phyloP scores from a whole-genome alignment of 805 yeast species.

The Tetrapisispora arboricola region DNA sequence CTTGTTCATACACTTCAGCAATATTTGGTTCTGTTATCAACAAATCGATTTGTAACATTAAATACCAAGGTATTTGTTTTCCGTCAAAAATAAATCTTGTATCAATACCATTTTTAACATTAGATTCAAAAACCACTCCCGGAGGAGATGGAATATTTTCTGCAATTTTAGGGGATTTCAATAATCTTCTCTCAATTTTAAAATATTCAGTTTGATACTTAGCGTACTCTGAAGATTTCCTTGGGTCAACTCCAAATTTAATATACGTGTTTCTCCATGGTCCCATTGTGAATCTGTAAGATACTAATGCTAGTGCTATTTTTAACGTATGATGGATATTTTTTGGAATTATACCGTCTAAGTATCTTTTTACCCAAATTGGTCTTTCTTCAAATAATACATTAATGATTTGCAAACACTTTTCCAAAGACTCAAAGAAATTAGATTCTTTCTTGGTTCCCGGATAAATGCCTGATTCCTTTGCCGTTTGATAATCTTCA shows the following conservation, averaged over 20 bases:
- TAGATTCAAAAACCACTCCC: constrained; percentile 25
- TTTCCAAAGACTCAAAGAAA: constrained; percentile 23
- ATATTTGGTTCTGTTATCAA: constrained; percentile 56
- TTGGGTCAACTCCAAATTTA: constrained; percentile 70
- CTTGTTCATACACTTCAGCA: constrained; percentile 31
- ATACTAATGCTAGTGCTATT: constrained; percentile 73
- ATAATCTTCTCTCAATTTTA: constrained; percentile 28
- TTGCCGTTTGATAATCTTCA: constrained; percentile 34
- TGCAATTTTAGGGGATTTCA: constrained; percentile 18
- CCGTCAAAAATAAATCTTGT: constrained; percentile 62
- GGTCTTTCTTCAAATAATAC: constrained; percentile 61
- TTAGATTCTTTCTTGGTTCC: constrained; percentile 27
- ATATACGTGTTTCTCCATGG: constrained; percentile 92
- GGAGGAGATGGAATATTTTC: constrained; percentile 27
- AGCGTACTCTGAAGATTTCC: constrained; percentile 41
- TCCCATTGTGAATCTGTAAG: constrained; percentile 76
- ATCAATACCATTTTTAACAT: constrained; percentile 31
- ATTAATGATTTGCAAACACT: constrained; percentile 25
- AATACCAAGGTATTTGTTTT: constrained; percentile 50
- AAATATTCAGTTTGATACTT: constrained; percentile 80
- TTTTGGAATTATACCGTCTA: constrained; percentile 44
- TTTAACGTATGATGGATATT: constrained; percentile 38
- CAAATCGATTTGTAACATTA: constrained; percentile 73
- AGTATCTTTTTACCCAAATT: constrained; percentile 73
- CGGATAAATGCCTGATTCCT: constrained; percentile 24